Base-by-base conservation (phyloP, 495 filamentous ascomycete genomes). In the Aspergillus diversus region DNA sequence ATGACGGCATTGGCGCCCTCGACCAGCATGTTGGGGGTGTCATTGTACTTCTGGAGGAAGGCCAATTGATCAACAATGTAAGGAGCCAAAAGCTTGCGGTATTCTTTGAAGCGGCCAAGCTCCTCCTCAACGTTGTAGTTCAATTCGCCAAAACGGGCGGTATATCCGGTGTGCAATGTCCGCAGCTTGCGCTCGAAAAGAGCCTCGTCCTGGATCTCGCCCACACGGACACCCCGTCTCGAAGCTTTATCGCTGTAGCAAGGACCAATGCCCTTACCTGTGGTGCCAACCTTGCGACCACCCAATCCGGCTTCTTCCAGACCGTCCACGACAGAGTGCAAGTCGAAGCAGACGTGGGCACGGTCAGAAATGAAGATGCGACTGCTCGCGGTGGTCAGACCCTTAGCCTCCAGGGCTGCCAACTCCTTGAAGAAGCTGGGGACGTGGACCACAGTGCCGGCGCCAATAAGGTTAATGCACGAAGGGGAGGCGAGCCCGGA, bases 1-100 rank as follows among this genome's bases (percentile, higher is more conserved):
- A 91, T 90, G 55, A 93, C 77, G n/a, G 92, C 91, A 66, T 97
- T 92, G n/a, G 90, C 89, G 59, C 92, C 92, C 76, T 97, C 93
- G 42, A 97, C 85, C 7, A 97, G 80, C 63, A 93, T 89, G 61
- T 83, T 83, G 55, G 81, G 79, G 17, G 88, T 84, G 66, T 83
- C 73, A 57, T 85, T 78, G 66, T 77, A 75, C 48, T 82, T 72
- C 63, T 80, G 77, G 46, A 80, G 67, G 74, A 81, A 80, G 63
- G 73, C 71, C 59, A 80, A 69, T 55, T 81, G 79, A 69, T 97
- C 92, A 63, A 94, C 81, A 60, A 90, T 81, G 69, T 86, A 91
- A 37, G 83, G 81, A 59, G 80, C 79, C n/a, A 96, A 81, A 63
- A 82, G 81, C 66, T 80, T 75, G 61, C 90, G 86, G 80, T 90